A percentile compares a stretch with the other conserved stretches of the same genome.
phyloP scores from a whole-genome alignment of 1,139 yeast genomes.

The Eremothecium cymbalariae region DNA sequence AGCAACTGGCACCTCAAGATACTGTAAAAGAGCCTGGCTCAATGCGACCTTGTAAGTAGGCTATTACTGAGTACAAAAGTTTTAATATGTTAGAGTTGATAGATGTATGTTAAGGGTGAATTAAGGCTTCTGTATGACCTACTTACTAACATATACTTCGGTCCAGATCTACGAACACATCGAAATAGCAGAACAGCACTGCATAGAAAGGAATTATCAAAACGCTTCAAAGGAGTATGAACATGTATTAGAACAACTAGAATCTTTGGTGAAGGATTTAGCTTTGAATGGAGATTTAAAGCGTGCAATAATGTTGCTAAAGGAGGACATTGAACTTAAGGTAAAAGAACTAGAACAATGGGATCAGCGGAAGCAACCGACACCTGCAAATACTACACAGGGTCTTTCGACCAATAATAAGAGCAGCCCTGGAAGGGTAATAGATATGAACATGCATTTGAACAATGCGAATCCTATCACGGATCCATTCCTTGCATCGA shows the following conservation, averaged over 20 bases:
- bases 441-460: constrained; percentile 7
- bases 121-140: neutral
- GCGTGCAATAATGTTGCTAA: constrained; percentile 18
- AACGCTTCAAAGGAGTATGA: constrained; percentile 17
- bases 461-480: constrained; percentile 8
- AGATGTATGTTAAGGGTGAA: constrained; percentile 1
- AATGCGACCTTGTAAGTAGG: too few relatives aligned
- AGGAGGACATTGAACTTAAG: constrained; percentile 18
- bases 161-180: constrained; percentile 20
- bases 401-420: constrained; percentile 6
- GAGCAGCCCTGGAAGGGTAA: constrained; percentile 7
- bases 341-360: constrained; percentile 12
- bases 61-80: too few relatives aligned
- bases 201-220: constrained; percentile 15
- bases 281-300: constrained; percentile 8
- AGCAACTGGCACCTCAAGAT: too few relatives aligned
- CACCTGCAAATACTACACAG: constrained; percentile 7
- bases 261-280: constrained; percentile 6
- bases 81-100: neutral
- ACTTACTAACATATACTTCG: neutral
- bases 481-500: constrained; percentile 15
- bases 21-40: too few relatives aligned
- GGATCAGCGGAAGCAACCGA: constrained; percentile 9
- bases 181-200: constrained; percentile 22
- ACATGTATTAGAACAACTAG: constrained; percentile 13